Evolutionary conservation across 768 basidiomycete species (phyloP).

Genomic region (Terana coerulea): DNA sequence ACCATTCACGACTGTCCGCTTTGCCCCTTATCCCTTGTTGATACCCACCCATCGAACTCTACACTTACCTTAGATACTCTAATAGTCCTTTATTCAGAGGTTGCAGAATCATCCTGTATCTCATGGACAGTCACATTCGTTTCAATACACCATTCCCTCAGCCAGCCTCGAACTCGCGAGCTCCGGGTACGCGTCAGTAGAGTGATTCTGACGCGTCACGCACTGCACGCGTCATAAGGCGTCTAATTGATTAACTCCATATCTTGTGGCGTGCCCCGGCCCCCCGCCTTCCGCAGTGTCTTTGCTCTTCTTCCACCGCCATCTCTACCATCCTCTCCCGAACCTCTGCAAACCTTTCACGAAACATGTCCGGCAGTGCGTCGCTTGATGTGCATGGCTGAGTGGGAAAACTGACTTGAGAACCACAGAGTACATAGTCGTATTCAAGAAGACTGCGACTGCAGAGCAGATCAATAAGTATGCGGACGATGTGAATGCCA

Average conservation of each 20-base stretch:
- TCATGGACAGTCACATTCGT: neutral
- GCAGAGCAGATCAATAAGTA: constrained; percentile 40
- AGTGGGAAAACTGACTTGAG: neutral
- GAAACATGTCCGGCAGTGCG: constrained; percentile 7
- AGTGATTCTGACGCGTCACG: neutral
- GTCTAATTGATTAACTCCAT: constrained; percentile 1
- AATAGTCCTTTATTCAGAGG: no score
- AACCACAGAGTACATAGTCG: constrained; percentile 49
- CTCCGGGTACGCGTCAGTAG: neutral
- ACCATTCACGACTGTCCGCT: constrained; percentile 2
- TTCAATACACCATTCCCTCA: neutral
- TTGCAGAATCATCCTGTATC: neutral
- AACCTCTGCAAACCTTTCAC: neutral
- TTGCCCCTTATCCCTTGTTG: neutral
- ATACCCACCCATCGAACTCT: constrained; percentile 10
- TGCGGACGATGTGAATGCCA: constrained; percentile 31
- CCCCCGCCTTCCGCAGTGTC: neutral
- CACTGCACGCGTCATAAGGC: neutral
- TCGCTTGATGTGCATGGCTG: neutral
- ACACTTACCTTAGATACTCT: no score
- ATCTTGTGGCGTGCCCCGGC: neutral
- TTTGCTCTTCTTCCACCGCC: neutral
- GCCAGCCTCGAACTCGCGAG: neutral
- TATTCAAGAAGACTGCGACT: constrained; percentile 46
- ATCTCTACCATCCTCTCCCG: neutral